Percentiles rank a stretch among this genome's conserved stretches.
Conservation (phyloP, 805 yeast species). For the Lachancea nothofagi region DNA sequence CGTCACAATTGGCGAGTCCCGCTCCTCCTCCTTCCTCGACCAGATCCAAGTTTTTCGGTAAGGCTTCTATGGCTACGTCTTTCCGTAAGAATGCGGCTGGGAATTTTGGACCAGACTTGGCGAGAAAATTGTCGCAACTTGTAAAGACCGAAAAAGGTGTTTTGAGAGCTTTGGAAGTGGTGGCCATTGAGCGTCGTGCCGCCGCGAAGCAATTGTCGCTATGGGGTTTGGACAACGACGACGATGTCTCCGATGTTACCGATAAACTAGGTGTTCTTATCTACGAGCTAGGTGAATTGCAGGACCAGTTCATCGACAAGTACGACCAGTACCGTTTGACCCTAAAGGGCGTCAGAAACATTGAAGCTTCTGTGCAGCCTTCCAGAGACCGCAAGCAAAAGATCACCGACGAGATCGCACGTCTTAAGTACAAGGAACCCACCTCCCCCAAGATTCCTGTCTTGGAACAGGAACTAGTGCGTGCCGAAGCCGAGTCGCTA, state of each 20-base stretch:
- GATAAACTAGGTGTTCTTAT: conserved; percentile 95
- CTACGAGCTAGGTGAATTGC: conserved; percentile 95
- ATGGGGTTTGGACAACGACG: conserved; percentile 98
- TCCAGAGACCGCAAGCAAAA: conserved; percentile 96
- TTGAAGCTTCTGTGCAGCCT: conserved; percentile 97
- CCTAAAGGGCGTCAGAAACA: conserved; percentile 88
- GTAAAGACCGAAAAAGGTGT: conserved; percentile 96
- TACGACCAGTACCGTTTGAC: conserved; percentile 98
- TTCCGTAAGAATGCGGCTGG: conserved; percentile 86
- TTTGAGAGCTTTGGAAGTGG: conserved; percentile 88
- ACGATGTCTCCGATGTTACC: conserved; percentile 93
- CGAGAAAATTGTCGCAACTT: conserved; percentile 84
- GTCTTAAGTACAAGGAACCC: conserved; percentile 97
- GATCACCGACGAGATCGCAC: conserved; percentile 95
- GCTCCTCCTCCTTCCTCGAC: conserved; percentile 79
- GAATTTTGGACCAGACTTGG: conserved; percentile 87
- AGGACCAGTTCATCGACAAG: conserved; percentile 96
- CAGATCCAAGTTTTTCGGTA: conserved; percentile 69
- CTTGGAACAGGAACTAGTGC: conserved; percentile 95
- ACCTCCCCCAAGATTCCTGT: conserved; percentile 93
- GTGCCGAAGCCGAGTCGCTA: conserved; percentile 98
- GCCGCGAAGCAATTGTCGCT: conserved; percentile 93
- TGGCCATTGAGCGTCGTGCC: conserved; percentile 88
- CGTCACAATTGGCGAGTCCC: conserved; percentile 72
- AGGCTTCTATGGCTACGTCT: conserved; percentile 59